Percentiles rank a stretch among this genome's conserved stretches.
phyloP scores from a whole-genome alignment of 345 rosid genomes.

The Euclidium syriacum region DNA sequence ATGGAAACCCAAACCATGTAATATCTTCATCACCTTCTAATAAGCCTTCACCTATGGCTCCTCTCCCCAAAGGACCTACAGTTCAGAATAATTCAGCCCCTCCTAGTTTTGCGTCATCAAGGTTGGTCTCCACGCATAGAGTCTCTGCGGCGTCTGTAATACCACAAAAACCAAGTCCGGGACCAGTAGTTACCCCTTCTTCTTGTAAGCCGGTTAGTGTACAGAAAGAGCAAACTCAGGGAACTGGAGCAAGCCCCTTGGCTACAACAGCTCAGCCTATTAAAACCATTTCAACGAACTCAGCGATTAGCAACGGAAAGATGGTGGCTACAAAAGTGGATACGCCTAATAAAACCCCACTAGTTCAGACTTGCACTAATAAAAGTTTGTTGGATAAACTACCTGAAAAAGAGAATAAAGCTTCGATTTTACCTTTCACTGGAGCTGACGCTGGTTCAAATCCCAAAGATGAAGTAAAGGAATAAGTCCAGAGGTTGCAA shows the following conservation, averaged over 20 bases:
- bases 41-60: slow-evolving; percentile 28
- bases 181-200: slow-evolving; percentile 17
- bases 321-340: slow-evolving; percentile 16
- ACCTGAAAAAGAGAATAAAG: slow-evolving; percentile 14
- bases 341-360: slow-evolving; percentile 14
- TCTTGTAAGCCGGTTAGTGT: slow-evolving; percentile 19
- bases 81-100: slow-evolving; percentile 29
- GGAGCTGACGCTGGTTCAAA: slow-evolving; percentile 13
- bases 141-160: slow-evolving; percentile 24
- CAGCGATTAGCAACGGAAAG: slow-evolving; percentile 26
- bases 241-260: slow-evolving; percentile 18
- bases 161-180: slow-evolving; percentile 29
- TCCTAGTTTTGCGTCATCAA: slow-evolving; percentile 25
- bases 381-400: slow-evolving; percentile 28
- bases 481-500: slow-evolving; percentile 19
- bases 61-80: slow-evolving; percentile 36
- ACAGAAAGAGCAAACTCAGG: slow-evolving; percentile 31
- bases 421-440: not conserved
- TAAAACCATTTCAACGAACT: slow-evolving; percentile 26
- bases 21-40: slow-evolving; percentile 30
- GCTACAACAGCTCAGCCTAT: slow-evolving; percentile 12
- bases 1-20: slow-evolving; percentile 20
- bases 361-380: not conserved
- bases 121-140: slow-evolving; percentile 25
- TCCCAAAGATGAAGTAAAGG: slow-evolving; percentile 23